Percentiles rank a stretch among this genome's conserved stretches.
These are phyloP conservation scores for Brachypodium distachyon DNA, from an alignment of 202 grass and related monocot species.

Conservation along the genomic window DNA sequence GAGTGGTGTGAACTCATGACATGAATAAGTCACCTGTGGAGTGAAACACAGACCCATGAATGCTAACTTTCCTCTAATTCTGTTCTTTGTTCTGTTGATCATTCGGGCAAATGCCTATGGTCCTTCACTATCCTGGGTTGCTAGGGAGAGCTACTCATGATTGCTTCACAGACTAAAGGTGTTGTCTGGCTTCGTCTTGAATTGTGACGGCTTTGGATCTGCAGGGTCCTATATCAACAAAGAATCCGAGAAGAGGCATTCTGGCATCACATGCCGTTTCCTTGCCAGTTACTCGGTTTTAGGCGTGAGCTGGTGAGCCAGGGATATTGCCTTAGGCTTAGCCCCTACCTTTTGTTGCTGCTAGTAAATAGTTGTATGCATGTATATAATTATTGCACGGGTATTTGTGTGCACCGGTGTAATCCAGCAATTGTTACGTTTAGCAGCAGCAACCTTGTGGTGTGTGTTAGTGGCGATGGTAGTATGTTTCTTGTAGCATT, in stretches of 20 bases:
- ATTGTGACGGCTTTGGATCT: constrained; percentile 16
- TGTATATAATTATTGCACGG: constrained; percentile 20
- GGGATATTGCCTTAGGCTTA: background rate
- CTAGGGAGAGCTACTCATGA: background rate
- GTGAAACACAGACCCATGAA: constrained; percentile 12
- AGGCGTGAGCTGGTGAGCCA: background rate
- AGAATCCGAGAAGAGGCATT: constrained; percentile 10
- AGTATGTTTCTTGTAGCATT: background rate
- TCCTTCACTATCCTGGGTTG: background rate
- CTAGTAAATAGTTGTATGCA: constrained; percentile 34
- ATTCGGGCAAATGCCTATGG: background rate
- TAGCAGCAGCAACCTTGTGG: background rate
- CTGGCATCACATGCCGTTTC: background rate
- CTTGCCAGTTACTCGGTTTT: background rate
- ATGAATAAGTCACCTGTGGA: constrained; percentile 3
- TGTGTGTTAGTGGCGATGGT: background rate
- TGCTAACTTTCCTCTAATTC: constrained; percentile 6
- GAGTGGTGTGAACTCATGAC: constrained; percentile 22
- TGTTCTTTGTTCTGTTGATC: constrained; percentile 7
- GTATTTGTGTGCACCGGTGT: constrained; percentile 15
- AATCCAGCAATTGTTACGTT: constrained; percentile 3
- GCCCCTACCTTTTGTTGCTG: background rate
- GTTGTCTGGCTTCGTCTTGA: background rate
- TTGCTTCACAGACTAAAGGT: constrained; percentile 4
- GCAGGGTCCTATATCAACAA: background rate